Evolutionary conservation across 2,329 filamentous ascomycete genomes (phyloP), one percentile per base, ranked within the genome.

Genomic region (Emergomyces orientalis): DNA sequence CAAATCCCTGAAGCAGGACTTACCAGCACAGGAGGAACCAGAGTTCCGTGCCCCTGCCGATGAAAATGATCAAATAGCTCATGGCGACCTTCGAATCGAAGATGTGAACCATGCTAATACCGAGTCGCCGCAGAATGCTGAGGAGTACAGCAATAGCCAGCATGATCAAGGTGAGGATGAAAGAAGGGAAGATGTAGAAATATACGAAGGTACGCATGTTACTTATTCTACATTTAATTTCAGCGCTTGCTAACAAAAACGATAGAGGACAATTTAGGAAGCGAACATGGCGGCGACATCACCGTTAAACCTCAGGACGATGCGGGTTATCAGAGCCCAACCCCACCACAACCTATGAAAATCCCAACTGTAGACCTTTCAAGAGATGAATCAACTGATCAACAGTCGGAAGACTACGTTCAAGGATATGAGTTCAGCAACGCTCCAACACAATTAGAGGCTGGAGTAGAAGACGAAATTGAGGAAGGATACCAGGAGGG

Each of bases 151-250:
- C 30, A 37, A 27, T 41, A 37, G 22, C 19, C 30, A 59, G 19
- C 13, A 27, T 62, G 54, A 56, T 30, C 30, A 59, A 49, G 62
- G 60, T 55, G 59, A 55, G 66, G 68, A 68, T 55, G 70, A 52
- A 30, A 68, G 65, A 27, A 47, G 45, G 9, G 66, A 63, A 41
- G 61, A 71, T 41, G 61, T 62, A 14, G 66, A 69, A 62, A 55
- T 43, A 62, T 62, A 59, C 27, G 65, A 64, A 19, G 66, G 67
- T 30, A 67, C 69, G 47, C 56, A 63, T 27, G 65, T 65, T 39
- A 59, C 59, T 14, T 39, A 34, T 39, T 64, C 62, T 4, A 64
- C 65, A 37, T 57, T 57, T 34, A 14, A 59, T 32, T n/a, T 1
- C 9, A 14, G 13, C 22, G 27, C n/a, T 47, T 59, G 39, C 56